These are phyloP conservation scores for Daldinia childiae DNA, from an alignment of 495 filamentous ascomycete species.

Conservation along the genomic window DNA sequence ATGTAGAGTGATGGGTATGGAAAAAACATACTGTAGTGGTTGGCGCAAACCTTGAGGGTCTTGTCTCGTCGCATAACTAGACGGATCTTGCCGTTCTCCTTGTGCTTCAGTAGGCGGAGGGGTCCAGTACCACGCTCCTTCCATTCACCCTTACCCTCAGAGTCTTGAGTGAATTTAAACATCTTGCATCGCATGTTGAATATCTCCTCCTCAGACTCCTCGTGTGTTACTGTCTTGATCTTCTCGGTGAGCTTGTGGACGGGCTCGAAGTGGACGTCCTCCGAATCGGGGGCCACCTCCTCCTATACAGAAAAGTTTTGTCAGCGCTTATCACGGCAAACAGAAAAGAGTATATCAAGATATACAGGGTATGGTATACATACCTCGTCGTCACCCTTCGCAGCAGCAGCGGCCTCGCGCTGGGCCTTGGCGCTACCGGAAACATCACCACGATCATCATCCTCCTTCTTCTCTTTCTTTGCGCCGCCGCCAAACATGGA, in stretches of 20 bases:
- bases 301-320: constrained; percentile 58
- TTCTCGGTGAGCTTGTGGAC: constrained; percentile 94
- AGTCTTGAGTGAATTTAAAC: constrained; percentile 93
- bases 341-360: not conserved
- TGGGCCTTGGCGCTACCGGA: constrained; percentile 88
- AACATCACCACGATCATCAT: constrained; percentile 75
- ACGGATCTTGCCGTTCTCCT: constrained; percentile 96
- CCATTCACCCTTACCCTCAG: constrained; percentile 76
- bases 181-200: constrained; percentile 99
- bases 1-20: not conserved
- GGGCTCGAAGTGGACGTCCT: constrained; percentile 96
- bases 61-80: constrained; percentile 99
- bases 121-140: constrained; percentile 99
- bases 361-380: constrained; percentile 20
- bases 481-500: constrained; percentile 98
- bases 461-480: constrained; percentile 82
- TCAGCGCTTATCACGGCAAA: constrained; percentile 11
- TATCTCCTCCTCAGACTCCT: constrained; percentile 94
- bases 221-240: constrained; percentile 96
- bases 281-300: constrained; percentile 74
- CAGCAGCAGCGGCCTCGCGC: constrained; percentile 71
- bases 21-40: constrained; percentile 89
- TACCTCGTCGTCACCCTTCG: constrained; percentile 57
- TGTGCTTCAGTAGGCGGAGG: constrained; percentile 95
- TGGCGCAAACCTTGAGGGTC: constrained; percentile 99